Percentiles rank a stretch among this genome's conserved stretches.
Conservation (phyloP, 176 grass and related monocot species). For the Musa schizocarpa region DNA sequence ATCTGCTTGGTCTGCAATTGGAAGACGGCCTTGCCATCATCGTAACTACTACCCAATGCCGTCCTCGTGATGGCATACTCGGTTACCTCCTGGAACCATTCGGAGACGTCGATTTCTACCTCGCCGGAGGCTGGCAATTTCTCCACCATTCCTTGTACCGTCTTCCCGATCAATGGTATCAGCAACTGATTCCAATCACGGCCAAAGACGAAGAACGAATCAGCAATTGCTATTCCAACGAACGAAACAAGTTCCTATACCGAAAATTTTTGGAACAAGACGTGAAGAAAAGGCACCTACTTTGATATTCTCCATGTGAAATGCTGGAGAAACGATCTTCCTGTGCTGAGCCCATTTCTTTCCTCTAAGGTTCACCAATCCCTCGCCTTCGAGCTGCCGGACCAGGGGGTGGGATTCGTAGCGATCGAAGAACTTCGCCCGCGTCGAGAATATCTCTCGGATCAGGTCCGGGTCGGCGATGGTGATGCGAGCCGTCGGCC, state of each 20-base stretch:
- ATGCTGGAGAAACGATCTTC: conserved; percentile 50
- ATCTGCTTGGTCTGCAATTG: conserved; percentile 62
- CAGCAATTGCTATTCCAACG: background rate
- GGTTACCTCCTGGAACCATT: conserved; percentile 68
- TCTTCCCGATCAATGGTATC: conserved; percentile 56
- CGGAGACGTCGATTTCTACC: conserved; percentile 74
- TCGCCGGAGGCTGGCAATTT: conserved; percentile 53
- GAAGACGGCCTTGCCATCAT: conserved; percentile 64
- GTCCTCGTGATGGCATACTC: conserved; percentile 68
- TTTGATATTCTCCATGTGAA: conserved; percentile 78
- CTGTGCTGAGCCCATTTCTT: conserved; percentile 83
- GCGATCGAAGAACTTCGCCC: conserved; percentile 60
- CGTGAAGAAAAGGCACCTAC: conserved; percentile 12
- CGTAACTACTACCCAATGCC: conserved; percentile 63
- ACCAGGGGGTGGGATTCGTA: conserved; percentile 78
- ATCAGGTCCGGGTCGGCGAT: conserved; percentile 78
- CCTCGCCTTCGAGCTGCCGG: conserved; percentile 80
- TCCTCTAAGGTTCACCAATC: conserved; percentile 66
- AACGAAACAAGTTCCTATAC: background rate
- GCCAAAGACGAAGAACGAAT: background rate
- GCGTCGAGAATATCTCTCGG: conserved; percentile 60
- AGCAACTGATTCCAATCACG: conserved; percentile 35
- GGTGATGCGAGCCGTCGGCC: conserved; percentile 62
- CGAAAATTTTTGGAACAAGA: background rate
- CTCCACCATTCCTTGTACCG: conserved; percentile 43